These are phyloP conservation scores for Mortierella sp. DNA, from an alignment of 371 early-diverging fungal genomes.

Conservation along the genomic window DNA sequence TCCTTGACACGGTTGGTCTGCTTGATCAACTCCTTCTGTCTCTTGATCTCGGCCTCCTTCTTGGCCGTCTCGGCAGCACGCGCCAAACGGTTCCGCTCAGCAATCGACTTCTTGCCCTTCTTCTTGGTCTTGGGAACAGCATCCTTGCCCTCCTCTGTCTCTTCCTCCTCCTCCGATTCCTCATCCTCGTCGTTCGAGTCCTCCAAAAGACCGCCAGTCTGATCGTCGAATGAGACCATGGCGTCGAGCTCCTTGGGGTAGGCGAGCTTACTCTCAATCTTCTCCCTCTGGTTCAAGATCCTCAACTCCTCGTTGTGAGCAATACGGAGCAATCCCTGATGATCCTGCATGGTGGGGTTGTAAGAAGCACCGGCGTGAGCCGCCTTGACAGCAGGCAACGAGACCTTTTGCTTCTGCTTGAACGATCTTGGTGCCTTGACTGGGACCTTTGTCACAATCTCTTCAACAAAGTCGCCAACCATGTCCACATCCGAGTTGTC, in stretches of 20 bases:
- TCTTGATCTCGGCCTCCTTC: slow-evolving; percentile 62
- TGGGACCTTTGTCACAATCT: slow-evolving; percentile 53
- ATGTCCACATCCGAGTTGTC: slow-evolving; percentile 49
- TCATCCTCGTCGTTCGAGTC: slow-evolving; percentile 64
- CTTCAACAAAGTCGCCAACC: slow-evolving; percentile 35
- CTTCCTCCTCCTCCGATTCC: slow-evolving; percentile 67
- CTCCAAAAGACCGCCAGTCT: slow-evolving; percentile 43
- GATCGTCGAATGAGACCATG: slow-evolving; percentile 48
- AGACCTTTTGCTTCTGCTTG: slow-evolving; percentile 62
- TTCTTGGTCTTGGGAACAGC: slow-evolving; percentile 46
- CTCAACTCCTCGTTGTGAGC: slow-evolving; percentile 67
- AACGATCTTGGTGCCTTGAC: slow-evolving; percentile 70
- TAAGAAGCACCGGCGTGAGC: slow-evolving; percentile 93
- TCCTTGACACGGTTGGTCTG: slow-evolving; percentile 66
- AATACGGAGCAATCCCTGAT: slow-evolving; percentile 70
- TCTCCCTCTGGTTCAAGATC: slow-evolving; percentile 64
- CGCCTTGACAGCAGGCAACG: slow-evolving; percentile 76
- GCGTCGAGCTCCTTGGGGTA: slow-evolving; percentile 62
- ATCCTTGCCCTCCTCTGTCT: slow-evolving; percentile 59
- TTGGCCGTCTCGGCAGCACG: slow-evolving; percentile 59
- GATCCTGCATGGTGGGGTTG: slow-evolving; percentile 86
- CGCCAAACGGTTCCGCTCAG: slow-evolving; percentile 62
- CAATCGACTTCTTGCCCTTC: slow-evolving; percentile 57
- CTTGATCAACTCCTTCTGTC: slow-evolving; percentile 57
- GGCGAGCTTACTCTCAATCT: slow-evolving; percentile 60